Evolutionary conservation across 768 basidiomycete species (phyloP), one percentile per base, ranked within the genome.

Genomic region (Lyophyllum decastes): DNA sequence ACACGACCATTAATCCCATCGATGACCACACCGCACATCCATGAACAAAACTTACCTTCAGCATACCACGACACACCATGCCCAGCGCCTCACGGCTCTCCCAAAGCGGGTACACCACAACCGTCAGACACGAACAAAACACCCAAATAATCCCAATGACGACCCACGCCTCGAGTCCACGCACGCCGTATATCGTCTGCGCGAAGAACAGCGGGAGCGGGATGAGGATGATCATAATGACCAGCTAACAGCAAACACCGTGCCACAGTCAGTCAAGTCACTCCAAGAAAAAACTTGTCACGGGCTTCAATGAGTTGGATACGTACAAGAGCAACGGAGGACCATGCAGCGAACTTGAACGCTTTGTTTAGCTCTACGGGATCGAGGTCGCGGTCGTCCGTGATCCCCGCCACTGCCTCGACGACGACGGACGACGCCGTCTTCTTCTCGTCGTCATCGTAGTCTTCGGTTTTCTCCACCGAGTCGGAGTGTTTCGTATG

Each of bases 161-260:
- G 8, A 96, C 88, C 94, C 94, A 97, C 0, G 82, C 88, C 0
- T 85, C 82, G 56, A 93, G 78, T 5, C 89, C 90, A 10, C 72
- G 63, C 40, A 82, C 77, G 22, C 82, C 79, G 59, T 85, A 94
- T 22, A 94, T 74, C 27, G 90, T 88, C 41, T 82, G 80, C 0
- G 92, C 87, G 68, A 90, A 91, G 79, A 96, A 96, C 8, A 95
- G 78, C 2, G 94, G 94, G 1, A 97, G 72, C 0, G 94, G 95
- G 52, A 97, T 84, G 54, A 93, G 52, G 62, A 94, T 73, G 63
- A 92, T 79, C 65, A 92, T 73, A 5, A 92, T 66, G 26, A 88
- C 47, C 50, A 84, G 78, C 88, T 85, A 62, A 21, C 6, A 49
- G 59, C 38, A 61, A 52, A 45, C 22, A n/a, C n/a, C n/a, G n/a